A percentile compares a stretch with the other conserved stretches of the same genome.
Evolutionary conservation across 192 early-diverging fungal genomes (phyloP).

Genomic region (Coemansia sp.): DNA sequence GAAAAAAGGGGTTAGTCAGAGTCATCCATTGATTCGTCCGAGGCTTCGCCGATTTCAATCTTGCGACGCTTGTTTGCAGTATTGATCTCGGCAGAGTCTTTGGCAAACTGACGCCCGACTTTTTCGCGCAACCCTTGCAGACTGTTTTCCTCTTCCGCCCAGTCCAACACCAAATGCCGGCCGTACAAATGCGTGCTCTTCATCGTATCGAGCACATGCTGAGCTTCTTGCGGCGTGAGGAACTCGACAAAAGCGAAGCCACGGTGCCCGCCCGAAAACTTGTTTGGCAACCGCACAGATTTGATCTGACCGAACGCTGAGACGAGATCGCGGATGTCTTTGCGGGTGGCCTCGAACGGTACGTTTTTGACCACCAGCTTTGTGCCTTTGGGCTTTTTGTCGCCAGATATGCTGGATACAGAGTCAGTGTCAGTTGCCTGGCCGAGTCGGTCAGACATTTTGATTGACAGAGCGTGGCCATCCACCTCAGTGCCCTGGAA

Average conservation of each 20-base stretch:
- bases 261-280: constrained; percentile 89
- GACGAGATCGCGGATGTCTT: constrained; percentile 88
- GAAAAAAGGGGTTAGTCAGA: constrained; percentile 13
- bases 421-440: constrained; percentile 34
- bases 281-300: constrained; percentile 90
- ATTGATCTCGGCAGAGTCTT: constrained; percentile 55
- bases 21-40: constrained; percentile 27
- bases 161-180: constrained; percentile 93
- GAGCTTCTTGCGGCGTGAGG: constrained; percentile 92
- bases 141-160: constrained; percentile 75
- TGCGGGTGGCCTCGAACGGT: constrained; percentile 94
- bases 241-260: constrained; percentile 99
- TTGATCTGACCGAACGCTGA: constrained; percentile 93
- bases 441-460: constrained; percentile 76
- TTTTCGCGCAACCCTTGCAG: constrained; percentile 85
- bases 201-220: constrained; percentile 83
- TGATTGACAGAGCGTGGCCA: constrained; percentile 85
- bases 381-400: constrained; percentile 67
- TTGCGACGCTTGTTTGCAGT: constrained; percentile 61
- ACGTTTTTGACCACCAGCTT: constrained; percentile 94
- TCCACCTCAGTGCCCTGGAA: constrained; percentile 87
- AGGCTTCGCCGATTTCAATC: constrained; percentile 58
- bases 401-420: not conserved
- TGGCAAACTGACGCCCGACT: constrained; percentile 75
- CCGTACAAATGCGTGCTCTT: constrained; percentile 95